Evolutionary conservation across 2,329 filamentous ascomycete genomes (phyloP).

Genomic region (Claviceps maximensis): DNA sequence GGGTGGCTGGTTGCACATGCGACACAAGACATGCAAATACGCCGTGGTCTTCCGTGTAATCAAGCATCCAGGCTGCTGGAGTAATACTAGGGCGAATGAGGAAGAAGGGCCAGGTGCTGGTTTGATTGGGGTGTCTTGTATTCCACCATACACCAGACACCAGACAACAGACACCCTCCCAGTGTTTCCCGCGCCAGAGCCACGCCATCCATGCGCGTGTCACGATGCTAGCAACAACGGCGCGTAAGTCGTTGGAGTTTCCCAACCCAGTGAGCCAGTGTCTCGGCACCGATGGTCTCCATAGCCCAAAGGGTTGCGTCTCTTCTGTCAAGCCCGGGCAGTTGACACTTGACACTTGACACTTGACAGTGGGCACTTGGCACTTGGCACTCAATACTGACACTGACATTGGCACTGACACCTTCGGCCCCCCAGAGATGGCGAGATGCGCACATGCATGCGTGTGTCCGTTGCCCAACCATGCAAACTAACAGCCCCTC

Average conservation of each 20-base stretch:
- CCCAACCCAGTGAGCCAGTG: conserved; percentile 4
- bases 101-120: background rate
- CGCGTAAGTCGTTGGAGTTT: conserved; percentile 6
- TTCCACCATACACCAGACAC: too few relatives aligned
- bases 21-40: background rate
- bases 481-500: background rate
- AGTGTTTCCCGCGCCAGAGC: conserved; percentile 1
- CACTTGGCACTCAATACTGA: background rate
- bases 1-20: background rate
- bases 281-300: conserved; percentile 6
- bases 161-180: too few relatives aligned
- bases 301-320: background rate
- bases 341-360: background rate
- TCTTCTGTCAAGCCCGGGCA: background rate
- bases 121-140: background rate
- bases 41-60: background rate
- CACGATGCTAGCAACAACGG: conserved; percentile 3
- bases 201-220: conserved; percentile 6
- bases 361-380: background rate
- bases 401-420: background rate
- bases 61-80: background rate
- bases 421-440: background rate
- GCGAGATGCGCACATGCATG: background rate
- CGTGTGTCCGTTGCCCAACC: background rate
- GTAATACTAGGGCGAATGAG: background rate